Conservation (phyloP, 2,329 filamentous ascomycete species). For the Boeremia exigua region DNA sequence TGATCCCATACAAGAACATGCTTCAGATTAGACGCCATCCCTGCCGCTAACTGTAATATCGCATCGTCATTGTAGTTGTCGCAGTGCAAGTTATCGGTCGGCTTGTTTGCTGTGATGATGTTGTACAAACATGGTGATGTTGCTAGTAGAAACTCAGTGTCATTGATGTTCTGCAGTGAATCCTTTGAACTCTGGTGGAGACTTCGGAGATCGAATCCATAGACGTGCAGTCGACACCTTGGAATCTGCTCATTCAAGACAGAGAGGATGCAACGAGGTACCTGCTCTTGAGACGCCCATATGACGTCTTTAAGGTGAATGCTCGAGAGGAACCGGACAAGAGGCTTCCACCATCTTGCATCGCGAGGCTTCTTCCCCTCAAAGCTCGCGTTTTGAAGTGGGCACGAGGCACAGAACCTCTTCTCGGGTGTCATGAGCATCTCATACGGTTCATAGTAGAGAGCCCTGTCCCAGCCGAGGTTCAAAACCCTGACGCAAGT, state of each 20-base stretch:
- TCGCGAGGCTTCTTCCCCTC: no score
- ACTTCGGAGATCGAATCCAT: constrained; percentile 1
- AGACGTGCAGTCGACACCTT: neutral
- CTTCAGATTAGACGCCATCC: neutral
- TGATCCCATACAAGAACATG: neutral
- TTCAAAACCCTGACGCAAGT: neutral
- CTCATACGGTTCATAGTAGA: no score
- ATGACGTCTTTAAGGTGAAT: neutral
- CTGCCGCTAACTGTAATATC: neutral
- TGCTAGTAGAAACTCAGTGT: neutral
- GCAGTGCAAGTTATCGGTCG: no score
- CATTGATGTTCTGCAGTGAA: neutral
- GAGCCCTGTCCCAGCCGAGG: neutral
- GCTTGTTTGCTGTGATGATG: no score
- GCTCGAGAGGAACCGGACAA: neutral
- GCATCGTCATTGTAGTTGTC: constrained; percentile 1
- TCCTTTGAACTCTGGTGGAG: neutral
- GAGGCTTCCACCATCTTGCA: neutral
- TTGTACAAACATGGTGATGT: constrained; percentile 1
- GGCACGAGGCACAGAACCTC: no score
- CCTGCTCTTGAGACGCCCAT: neutral
- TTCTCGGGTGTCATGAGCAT: no score
- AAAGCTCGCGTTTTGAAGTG: no score
- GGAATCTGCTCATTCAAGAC: neutral
- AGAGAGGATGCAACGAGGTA: constrained; percentile 1